Conservation (phyloP, 805 yeast genomes). For the Yamadazyma nakazawae region DNA sequence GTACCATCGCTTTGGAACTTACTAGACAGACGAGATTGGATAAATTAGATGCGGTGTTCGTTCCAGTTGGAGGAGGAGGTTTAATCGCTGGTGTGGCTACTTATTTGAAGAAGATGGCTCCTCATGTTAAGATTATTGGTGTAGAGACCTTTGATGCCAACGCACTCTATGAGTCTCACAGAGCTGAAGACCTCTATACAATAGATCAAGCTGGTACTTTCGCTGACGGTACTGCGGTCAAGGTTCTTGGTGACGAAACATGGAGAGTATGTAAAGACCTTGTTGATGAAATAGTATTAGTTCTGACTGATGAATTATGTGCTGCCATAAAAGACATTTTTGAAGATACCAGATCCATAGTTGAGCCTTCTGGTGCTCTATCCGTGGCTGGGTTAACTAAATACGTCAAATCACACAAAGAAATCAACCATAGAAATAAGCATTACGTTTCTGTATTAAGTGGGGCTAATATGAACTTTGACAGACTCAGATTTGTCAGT, state of each 20-base stretch:
- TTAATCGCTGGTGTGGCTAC: slow-evolving; percentile 86
- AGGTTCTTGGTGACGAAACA: slow-evolving; percentile 84
- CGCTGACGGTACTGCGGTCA: slow-evolving; percentile 99
- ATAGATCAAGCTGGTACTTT: slow-evolving; percentile 85
- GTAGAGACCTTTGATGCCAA: slow-evolving; percentile 96
- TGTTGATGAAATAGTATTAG: slow-evolving; percentile 87
- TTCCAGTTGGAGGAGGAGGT: slow-evolving; percentile 98
- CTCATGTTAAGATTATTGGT: slow-evolving; percentile 94
- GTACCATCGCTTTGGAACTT: slow-evolving; percentile 92
- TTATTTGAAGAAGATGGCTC: slow-evolving; percentile 90
- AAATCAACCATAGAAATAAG: slow-evolving; percentile 63
- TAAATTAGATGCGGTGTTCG: slow-evolving; percentile 80
- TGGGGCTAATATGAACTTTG: slow-evolving; percentile 99
- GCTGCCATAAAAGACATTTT: slow-evolving; percentile 97
- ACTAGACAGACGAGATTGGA: slow-evolving; percentile 80
- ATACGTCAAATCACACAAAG: slow-evolving; percentile 67
- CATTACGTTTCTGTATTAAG: slow-evolving; percentile 83
- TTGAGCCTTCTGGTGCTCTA: slow-evolving; percentile 97
- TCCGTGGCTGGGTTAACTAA: slow-evolving; percentile 92
- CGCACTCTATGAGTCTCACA: slow-evolving; percentile 75
- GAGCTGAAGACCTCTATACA: slow-evolving; percentile 49
- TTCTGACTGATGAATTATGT: slow-evolving; percentile 86
- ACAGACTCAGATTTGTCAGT: slow-evolving; percentile 89
- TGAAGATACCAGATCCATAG: slow-evolving; percentile 89
- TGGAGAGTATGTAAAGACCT: slow-evolving; percentile 72